Base-by-base conservation (phyloP, 768 basidiomycete species). In the Trametes gibbosa region DNA sequence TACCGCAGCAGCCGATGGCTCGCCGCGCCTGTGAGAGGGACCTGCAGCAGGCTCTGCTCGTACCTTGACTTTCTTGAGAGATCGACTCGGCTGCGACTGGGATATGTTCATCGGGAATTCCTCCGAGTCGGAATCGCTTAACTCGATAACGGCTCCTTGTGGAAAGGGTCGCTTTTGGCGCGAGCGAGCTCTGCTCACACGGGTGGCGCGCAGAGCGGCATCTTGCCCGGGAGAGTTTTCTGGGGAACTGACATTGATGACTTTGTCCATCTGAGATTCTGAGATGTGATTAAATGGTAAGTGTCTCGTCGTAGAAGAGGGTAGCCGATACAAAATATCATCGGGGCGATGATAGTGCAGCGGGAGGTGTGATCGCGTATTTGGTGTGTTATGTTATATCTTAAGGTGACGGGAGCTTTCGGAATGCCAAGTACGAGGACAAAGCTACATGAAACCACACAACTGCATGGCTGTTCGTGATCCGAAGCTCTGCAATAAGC, bases 91-190 rank as follows among this genome's bases (percentile, higher is more conserved):
- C 19, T 21, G 58, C 12, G 17, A 53, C 27, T 37, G 29, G 9
- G 56, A 63, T 17, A 32, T 57, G 0, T 58, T 45, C 4, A 55
- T 35, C 0, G 52, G 46, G 34, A 40, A 39, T 42, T 50, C 41
- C 7, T 80, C 81, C 50, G 71, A 67, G 46, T 83, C 81, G 23
- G 81, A 80, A 65, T 85, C 83, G 1, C 78, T 74, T 61, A 84
- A 70, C 62, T 83, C 83, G 59, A 84, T 81, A 24, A 82, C 70
- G 52, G 75, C 67, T 29, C 64, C 65, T 10, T 49, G 21, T 2
- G 50, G 47, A 14, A 50, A 19, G 9, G 58, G 25, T 4, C 55
- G 61, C 21, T 40, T 52, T 19, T 37, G 48, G 4, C 51, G 32
- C 5, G 41, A n/a, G 29, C 58, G 58, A 6, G 53, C 5, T 42